These are phyloP conservation scores for Plasmodium malariae DNA, from an alignment of 169 alveolate species.

Conservation along the genomic window DNA sequence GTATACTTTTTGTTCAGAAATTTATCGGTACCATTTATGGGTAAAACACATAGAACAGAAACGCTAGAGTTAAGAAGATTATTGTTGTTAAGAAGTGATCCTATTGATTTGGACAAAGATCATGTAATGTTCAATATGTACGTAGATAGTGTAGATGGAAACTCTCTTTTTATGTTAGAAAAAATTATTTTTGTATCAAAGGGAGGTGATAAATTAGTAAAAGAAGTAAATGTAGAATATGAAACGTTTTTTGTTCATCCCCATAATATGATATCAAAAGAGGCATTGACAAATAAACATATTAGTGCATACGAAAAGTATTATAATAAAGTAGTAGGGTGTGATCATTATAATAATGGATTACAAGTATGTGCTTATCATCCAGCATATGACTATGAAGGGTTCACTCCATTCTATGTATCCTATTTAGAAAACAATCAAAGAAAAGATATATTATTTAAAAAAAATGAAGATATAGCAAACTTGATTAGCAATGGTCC, in stretches of 20 bases:
- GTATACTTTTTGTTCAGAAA: constrained; percentile 66
- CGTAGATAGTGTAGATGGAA: constrained; percentile 26
- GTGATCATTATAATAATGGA: constrained; percentile 49
- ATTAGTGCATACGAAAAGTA: not conserved
- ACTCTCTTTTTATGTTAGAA: constrained; percentile 63
- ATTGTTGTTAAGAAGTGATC: constrained; percentile 9
- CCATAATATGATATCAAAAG: not conserved
- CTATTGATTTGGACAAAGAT: not conserved
- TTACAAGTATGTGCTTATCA: constrained; percentile 19
- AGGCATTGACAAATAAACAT: not conserved
- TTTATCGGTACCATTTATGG: constrained; percentile 55
- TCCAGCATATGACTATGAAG: constrained; percentile 16
- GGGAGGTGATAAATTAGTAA: constrained; percentile 25
- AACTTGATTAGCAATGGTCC: constrained; percentile 7
- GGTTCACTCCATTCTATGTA: constrained; percentile 44
- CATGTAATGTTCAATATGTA: not conserved
- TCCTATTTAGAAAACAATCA: constrained; percentile 66
- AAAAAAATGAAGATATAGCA: constrained; percentile 13
- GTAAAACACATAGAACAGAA: constrained; percentile 41
- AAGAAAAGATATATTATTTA: constrained; percentile 56
- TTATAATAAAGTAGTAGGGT: not conserved
- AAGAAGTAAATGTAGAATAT: constrained; percentile 71
- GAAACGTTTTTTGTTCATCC: constrained; percentile 76
- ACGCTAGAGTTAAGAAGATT: constrained; percentile 15
- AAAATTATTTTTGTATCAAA: constrained; percentile 60